Conservation (phyloP, 352 stramenopile species). For the Globisporangium canariense region DNA sequence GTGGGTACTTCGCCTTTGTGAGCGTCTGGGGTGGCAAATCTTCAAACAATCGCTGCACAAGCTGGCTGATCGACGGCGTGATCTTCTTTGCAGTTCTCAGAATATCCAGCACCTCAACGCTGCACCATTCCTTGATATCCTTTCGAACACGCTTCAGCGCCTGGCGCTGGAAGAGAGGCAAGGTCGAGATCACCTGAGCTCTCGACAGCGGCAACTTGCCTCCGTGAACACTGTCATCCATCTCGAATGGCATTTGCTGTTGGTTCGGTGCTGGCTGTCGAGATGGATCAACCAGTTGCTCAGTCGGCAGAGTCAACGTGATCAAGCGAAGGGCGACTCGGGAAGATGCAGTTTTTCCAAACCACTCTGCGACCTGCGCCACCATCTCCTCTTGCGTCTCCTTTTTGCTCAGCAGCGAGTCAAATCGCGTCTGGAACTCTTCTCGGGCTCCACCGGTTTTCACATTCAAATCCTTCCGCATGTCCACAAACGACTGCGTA, state of each 20-base stretch:
- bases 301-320: slow-evolving; percentile 75
- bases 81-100: slow-evolving; percentile 60
- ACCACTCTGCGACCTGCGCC: slow-evolving; percentile 57
- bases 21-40: slow-evolving; percentile 53
- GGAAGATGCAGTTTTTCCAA: slow-evolving; percentile 31
- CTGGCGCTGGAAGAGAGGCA: slow-evolving; percentile 75
- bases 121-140: slow-evolving; percentile 85
- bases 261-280: slow-evolving; percentile 19
- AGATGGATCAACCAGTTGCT: slow-evolving; percentile 51
- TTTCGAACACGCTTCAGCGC: slow-evolving; percentile 61
- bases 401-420: slow-evolving; percentile 28
- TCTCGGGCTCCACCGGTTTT: slow-evolving; percentile 23
- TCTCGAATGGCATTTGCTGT: slow-evolving; percentile 52
- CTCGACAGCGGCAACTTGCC: slow-evolving; percentile 25
- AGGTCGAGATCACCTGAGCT: slow-evolving; percentile 46
- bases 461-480: slow-evolving; percentile 18
- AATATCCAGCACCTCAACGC: slow-evolving; percentile 77
- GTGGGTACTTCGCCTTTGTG: slow-evolving; percentile 63
- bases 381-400: slow-evolving; percentile 20
- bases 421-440: slow-evolving; percentile 36
- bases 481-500: slow-evolving; percentile 48
- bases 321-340: slow-evolving; percentile 71
- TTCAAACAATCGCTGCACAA: slow-evolving; percentile 75
- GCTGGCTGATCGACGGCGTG: slow-evolving; percentile 53
- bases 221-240: slow-evolving; percentile 34